Evolutionary conservation across 495 filamentous ascomycete genomes (phyloP), one percentile per base, ranked within the genome.

Genomic region (Penicillium maclennaniae): DNA sequence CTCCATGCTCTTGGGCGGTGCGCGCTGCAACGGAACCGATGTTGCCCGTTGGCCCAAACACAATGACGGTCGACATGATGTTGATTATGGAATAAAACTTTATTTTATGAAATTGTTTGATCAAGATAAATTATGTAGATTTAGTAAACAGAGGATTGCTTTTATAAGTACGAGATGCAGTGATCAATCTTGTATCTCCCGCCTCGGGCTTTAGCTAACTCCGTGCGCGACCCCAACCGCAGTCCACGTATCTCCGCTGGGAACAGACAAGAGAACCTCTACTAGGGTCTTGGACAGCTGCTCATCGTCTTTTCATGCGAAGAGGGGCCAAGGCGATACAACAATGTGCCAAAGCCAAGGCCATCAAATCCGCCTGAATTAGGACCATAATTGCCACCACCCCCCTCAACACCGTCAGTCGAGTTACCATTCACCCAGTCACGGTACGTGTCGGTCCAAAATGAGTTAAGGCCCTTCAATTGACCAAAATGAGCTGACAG

Each of bases 401-500:
- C 67, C 3, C 61, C 67, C 41, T 71, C 70, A 40, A 65, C 62
- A 16, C 69, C 69, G 17, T 25, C 23, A 6, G 53, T 43, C 47
- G 53, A 64, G 20, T 61, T 64, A 12, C 34, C 40, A 41, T 61
- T 59, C 4, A 66, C 61, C 36, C 51, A 47, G 36, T 70, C 60
- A 5, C 71, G 63, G 52, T 69, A 72, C 21, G 59, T 37, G 16
- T 64, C 53, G 5, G 70, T 71, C 61, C 62, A 74, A 16, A 62
- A 60, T 1, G 60, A 59, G 43, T 68, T 55, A 2, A 73, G 54
- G 0, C 69, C 62, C 53, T 70, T 75, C 3, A 68, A 9, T 20
- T 62, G 59, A 0, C 53, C 56, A 45, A 75, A 77, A 53, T 76
- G 71, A 9, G 61, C 66, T 31, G 70, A 76, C 10, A 76, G 48